Base-by-base conservation (phyloP, 2,329 filamentous ascomycete species). In the Amauroascus niger region DNA sequence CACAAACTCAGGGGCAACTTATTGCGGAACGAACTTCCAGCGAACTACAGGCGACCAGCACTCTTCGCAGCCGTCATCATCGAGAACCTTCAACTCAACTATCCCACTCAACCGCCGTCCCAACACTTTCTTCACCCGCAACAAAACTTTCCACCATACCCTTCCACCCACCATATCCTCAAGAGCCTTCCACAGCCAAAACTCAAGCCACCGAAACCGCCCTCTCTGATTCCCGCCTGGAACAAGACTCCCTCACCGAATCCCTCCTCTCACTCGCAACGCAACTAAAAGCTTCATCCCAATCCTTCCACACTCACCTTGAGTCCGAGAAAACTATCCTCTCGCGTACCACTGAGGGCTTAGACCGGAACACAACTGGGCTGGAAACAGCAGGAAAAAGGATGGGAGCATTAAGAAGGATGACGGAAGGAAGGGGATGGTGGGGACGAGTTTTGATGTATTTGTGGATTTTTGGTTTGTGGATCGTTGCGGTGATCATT, bases 391-490 rank as follows among this genome's bases (percentile, higher is more conserved):
- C 90, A 2, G 81, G 82, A 51, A 79, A 81, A 58, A 76, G 82
- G 58, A 94, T 97, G 87, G 84, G 87, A 1, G 77, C 80, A 63
- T 69, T 97, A 65, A 76, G 81, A 61, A 78, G 78, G 50, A 88
- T 95, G 82, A 88, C 85, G 14, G 91, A 96, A 72, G 90, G 89
- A 2, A 84, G 85, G 66, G 89, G 89, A 0, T 94, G 86, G 86
- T 88, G 80, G 81, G 89, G 86, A 5, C 74, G 90, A 50, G 80
- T 95, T 74, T 76, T 91, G 71, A 75, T 96, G 57, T 95, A 93
- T 74, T 84, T 76, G 37, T 86, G 87, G 78, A 89, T 96, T 47
- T 86, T 84, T 62, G 88, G 81, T 28, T 69, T 96, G 58, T 91
- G 88, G 83, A 62, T 94, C n/a, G 71, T 81, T 24, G 79, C 88